These are phyloP conservation scores for Penicillium fuscoglaucum DNA, from an alignment of 2,329 filamentous ascomycete species.

Conservation along the genomic window DNA sequence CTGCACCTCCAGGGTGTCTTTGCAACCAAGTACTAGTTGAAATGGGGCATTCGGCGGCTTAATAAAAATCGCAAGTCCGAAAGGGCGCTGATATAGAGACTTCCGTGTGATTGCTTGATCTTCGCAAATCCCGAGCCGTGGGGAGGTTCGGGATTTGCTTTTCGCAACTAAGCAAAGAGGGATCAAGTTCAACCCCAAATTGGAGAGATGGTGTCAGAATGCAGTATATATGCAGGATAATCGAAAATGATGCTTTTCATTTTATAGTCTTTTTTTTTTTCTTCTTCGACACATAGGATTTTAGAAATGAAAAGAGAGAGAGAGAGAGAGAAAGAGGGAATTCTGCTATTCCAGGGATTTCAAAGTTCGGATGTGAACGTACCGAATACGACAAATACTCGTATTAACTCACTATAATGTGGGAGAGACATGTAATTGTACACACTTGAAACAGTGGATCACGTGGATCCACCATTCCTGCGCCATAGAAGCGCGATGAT, in stretches of 20 bases:
- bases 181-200: slow-evolving; percentile 1
- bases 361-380: background rate
- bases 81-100: slow-evolving; percentile 35
- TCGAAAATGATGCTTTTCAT: background rate
- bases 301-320: background rate
- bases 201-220: slow-evolving; percentile 18
- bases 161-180: slow-evolving; percentile 1
- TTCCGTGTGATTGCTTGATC: slow-evolving; percentile 33
- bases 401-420: background rate
- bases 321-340: background rate
- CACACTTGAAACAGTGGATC: background rate
- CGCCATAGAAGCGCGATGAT: background rate
- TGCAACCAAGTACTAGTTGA: slow-evolving; percentile 1
- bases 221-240: background rate
- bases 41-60: slow-evolving; percentile 4
- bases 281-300: background rate
- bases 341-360: background rate
- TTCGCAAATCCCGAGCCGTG: slow-evolving; percentile 38
- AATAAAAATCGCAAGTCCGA: slow-evolving; percentile 3
- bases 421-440: background rate
- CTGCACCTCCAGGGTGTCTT: slow-evolving; percentile 1
- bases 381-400: background rate
- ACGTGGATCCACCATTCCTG: background rate
- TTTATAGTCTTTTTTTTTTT: background rate
- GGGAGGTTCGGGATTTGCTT: slow-evolving; percentile 37